Conservation (phyloP, 2,329 filamentous ascomycete species). For the Colletotrichum sp. region DNA sequence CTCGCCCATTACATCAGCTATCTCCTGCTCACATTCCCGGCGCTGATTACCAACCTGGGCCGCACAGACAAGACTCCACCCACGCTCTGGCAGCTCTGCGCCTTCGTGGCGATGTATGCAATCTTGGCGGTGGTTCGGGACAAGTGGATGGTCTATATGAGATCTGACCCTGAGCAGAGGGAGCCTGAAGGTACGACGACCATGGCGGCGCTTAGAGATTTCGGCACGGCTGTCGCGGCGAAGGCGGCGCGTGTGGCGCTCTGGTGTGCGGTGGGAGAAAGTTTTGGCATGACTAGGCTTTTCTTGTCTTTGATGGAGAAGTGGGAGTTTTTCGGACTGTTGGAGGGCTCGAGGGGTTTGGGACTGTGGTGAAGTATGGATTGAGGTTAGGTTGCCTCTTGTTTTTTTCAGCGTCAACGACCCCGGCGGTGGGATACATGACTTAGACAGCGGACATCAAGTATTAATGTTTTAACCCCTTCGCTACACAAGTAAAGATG, state of each 20-base stretch:
- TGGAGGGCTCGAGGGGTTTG: no score
- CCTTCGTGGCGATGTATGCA: background rate
- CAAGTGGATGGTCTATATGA: background rate
- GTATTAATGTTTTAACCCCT: rapidly evolving
- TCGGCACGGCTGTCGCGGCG: background rate
- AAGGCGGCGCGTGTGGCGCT: background rate
- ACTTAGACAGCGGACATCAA: background rate
- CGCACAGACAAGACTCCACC: rapidly evolving
- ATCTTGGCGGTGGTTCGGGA: background rate
- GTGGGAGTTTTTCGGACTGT: background rate
- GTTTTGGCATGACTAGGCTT: background rate
- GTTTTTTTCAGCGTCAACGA: background rate
- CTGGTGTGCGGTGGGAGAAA: background rate
- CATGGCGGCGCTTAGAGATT: background rate
- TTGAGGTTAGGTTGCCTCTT: no score
- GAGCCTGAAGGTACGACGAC: no score
- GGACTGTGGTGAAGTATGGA: no score
- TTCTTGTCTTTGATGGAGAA: background rate
- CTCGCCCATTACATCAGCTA: background rate
- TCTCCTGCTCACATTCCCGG: background rate
- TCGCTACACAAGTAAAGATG: rapidly evolving
- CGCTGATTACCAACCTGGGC: background rate
- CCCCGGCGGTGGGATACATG: rapidly evolving
- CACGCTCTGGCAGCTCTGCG: background rate
- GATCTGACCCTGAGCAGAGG: no score